A percentile compares a stretch with the other conserved stretches of the same genome.
Conservation (phyloP, 495 filamentous ascomycete species). For the Daldinia concentrica region DNA sequence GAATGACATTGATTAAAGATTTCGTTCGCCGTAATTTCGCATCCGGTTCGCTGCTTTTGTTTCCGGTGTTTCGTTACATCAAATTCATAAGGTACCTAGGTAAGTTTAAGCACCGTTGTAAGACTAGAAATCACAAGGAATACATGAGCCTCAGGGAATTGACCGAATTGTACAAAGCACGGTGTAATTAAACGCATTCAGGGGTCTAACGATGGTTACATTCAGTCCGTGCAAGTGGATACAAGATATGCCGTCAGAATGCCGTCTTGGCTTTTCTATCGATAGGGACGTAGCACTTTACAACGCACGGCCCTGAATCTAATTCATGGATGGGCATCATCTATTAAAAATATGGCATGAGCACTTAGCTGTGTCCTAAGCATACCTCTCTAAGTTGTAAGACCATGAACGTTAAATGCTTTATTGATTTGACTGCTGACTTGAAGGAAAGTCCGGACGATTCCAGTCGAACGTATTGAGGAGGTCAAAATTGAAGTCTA, state of each 20-base stretch:
- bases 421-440: slow-evolving; percentile 41
- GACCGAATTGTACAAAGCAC: neutral
- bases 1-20: slow-evolving; percentile 9
- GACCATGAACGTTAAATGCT: neutral
- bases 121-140: too few species aligned
- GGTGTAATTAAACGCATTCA: slow-evolving; percentile 6
- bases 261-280: slow-evolving; percentile 2
- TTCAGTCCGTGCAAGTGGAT: neutral
- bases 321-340: too few species aligned
- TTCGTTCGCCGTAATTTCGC: neutral
- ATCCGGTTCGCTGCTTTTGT: slow-evolving; percentile 19
- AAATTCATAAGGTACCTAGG: neutral
- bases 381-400: neutral
- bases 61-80: slow-evolving; percentile 24
- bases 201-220: slow-evolving; percentile 10
- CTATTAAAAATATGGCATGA: too few species aligned
- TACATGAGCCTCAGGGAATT: neutral
- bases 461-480: slow-evolving; percentile 50
- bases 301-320: neutral
- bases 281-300: neutral
- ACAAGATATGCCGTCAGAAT: neutral
- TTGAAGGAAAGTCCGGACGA: slow-evolving; percentile 37
- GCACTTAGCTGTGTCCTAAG: too few species aligned
- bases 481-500: slow-evolving; percentile 48
- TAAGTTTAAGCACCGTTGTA: too few species aligned